Base-by-base conservation (phyloP, 768 basidiomycete genomes). In the Boletus subparvulus region DNA sequence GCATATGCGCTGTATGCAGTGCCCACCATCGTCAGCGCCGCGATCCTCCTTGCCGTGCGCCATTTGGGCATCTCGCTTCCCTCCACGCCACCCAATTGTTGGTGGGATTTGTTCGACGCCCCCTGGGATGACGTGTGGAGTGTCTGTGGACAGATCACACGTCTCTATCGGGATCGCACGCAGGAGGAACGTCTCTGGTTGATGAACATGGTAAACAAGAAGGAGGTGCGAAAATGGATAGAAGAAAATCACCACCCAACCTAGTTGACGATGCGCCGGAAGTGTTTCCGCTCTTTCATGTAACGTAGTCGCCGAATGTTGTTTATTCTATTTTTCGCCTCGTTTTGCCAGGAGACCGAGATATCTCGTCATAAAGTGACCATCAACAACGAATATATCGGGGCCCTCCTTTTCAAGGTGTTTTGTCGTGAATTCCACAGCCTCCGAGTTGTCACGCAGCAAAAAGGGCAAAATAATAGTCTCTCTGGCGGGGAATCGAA, bases 71-170 rank as follows among this genome's bases (percentile, higher is more conserved):
- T 98, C 42, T 73, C 90, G 0, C 79, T 98, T 1, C 92, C 94
- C 0, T 85, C 84, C 2, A 74, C 77, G 11, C 78, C 86, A 12
- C 84, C 88, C 0, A 79, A 86, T 52, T 83, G 85, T 54, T 99
- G 97, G 97, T 96, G 91, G 88, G 85, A 90, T 43, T 77, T 98
- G 7, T 99, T 99, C 65, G 97, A 98, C 67, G 90, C 92, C 0
- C 78, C 84, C 0, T 91, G 86, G 84, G 92, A 94, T 52, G 95
- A 97, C 64, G 79, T 97, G 28, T 89, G 88, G 86, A 84, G 79
- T 62, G 85, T 94, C 9, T 87, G 87, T 57, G 93, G 92, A n/a
- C 80, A 82, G 63, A 81, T 96, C 49, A 90, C 92, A 88, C 79
- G 87, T 40, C 74, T 98, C 4, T 98, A 90, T 69, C 79, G 85